Percentiles rank a stretch among this genome's conserved stretches.
phyloP scores from a whole-genome alignment of 192 early-diverging fungal genomes.

The Entomortierella beljakovae region DNA sequence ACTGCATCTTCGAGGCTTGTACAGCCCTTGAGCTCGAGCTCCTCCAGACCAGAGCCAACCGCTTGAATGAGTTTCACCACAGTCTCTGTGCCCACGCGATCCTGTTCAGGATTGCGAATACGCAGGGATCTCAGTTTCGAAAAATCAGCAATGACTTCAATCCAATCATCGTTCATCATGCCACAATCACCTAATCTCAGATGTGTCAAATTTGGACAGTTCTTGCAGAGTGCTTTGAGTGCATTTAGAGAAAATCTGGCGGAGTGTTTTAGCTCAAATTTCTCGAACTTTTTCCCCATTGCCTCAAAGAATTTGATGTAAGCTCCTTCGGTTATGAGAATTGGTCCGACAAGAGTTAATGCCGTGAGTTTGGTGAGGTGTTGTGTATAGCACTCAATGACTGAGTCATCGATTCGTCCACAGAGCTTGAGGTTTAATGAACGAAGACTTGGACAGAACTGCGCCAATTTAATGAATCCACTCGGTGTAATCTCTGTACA shows the following conservation, averaged over 20 bases:
- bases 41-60: slow-evolving; percentile 60
- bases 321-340: slow-evolving; percentile 68
- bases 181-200: slow-evolving; percentile 62
- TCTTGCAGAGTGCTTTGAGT: slow-evolving; percentile 58
- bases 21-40: slow-evolving; percentile 67
- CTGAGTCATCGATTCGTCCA: slow-evolving; percentile 71
- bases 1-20: slow-evolving; percentile 60
- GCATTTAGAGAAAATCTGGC: slow-evolving; percentile 64
- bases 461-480: slow-evolving; percentile 69
- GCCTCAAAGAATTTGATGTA: slow-evolving; percentile 71
- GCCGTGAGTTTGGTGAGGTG: slow-evolving; percentile 60
- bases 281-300: slow-evolving; percentile 62
- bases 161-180: slow-evolving; percentile 60
- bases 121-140: slow-evolving; percentile 53
- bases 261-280: slow-evolving; percentile 69
- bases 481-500: slow-evolving; percentile 73
- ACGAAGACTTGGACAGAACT: slow-evolving; percentile 71
- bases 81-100: slow-evolving; percentile 55
- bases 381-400: slow-evolving; percentile 54
- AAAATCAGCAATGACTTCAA: slow-evolving; percentile 54
- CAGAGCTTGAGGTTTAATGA: slow-evolving; percentile 77
- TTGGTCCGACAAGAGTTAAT: slow-evolving; percentile 76
- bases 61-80: slow-evolving; percentile 57
- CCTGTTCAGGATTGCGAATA: slow-evolving; percentile 56
- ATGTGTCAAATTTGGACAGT: slow-evolving; percentile 56